Base-by-base conservation (phyloP, 768 basidiomycete genomes). In the Russula compacta region DNA sequence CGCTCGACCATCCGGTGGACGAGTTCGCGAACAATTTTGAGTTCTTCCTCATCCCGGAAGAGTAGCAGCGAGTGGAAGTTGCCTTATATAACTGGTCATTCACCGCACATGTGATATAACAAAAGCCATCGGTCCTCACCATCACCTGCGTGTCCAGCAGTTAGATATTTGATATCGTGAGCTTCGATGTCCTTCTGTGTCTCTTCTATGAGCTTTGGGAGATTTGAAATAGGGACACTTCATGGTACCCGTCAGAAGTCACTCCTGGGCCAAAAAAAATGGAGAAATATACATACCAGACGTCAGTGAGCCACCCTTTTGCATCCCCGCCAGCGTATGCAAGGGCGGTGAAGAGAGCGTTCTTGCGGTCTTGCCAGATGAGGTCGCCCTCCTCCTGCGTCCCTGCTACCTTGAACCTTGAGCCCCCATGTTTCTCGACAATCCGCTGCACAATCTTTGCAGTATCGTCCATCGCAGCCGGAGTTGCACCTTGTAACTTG, bases 401-500 rank as follows among this genome's bases (percentile, higher is more conserved):
- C 53, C 77, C 78, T 0, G 90, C 88, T 12, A 91, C 77, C 65
- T 80, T 75, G 60, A 89, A 89, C 4, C 81, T 80, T 8, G 77
- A 79, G 3, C 86, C 88, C 0, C 86, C 87, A 59, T 93, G 79
- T 68, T 79, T 81, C 69, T 78, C 75, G 8, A 81, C 78, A 35
- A 91, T 76, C 52, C 72, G 73, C 64, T 83, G 75, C 24, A 86
- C 83, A 15, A 85, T 76, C 6, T 75, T 73, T 0, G 84, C 81
- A 0, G 84, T 83, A 64, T 87, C 86, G 2, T 75, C 69, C n/a
- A 91, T 72, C 3, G 84, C 79, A 1, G 78, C 73, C 0, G 76
- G 73, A 1, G 84, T 80, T 8, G 84, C 79, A 10, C 89, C 89
- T 67, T 92, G 89, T 70, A 95, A 84, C 71, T 94, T 92, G 80